Base-by-base conservation (phyloP, 2,329 filamentous ascomycete species). In the Phialocephala subalpina region DNA sequence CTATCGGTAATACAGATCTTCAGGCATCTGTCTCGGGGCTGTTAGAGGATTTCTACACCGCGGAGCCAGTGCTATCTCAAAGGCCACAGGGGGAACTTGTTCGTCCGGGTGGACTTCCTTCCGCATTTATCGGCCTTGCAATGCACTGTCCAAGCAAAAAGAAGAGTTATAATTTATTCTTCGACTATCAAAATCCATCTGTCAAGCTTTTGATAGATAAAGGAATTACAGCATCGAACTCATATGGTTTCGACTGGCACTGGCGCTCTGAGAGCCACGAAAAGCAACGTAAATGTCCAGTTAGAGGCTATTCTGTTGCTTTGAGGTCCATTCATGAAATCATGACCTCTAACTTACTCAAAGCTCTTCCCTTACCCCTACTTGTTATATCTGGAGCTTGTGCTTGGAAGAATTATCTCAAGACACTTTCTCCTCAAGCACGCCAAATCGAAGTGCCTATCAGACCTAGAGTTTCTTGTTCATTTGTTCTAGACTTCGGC, bases 341-440 rank as follows among this genome's bases (percentile, higher is more conserved):
- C 38, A 14, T 42, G 38, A 42, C 12, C 14, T n/a, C 3, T 42
- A n/a, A 14, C 18, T 42, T 16, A 42, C n/a, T n/a, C n/a, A n/a
- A n/a, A n/a, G 18, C 38, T 42, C 18, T 42, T 42, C 38, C 38
- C 18, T n/a, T 42, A n/a, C 38, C 38, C 5, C 38, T 42, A 16
- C 38, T 42, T 16, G 18, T 42, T 14, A 42, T 42, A 16, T 14
- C 38, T n/a, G 38, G 38, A 14, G 14, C 5, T n/a, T 42, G 38
- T 12, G 38, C 38, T 5, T 42, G 38, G 38, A 42, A 42, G 12
- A 4, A n/a, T n/a, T 42, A 42, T 42, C 12, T 42, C 38, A 42
- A 42, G 38, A 42, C 38, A 42, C 38, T 42, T 42, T 42, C 38
- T 42, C 12, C 38, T 42, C 38, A n/a, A 42, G 38, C 38, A 42